phyloP scores from a whole-genome alignment of 352 stramenopile species.

The Phytopythium ostracodes region DNA sequence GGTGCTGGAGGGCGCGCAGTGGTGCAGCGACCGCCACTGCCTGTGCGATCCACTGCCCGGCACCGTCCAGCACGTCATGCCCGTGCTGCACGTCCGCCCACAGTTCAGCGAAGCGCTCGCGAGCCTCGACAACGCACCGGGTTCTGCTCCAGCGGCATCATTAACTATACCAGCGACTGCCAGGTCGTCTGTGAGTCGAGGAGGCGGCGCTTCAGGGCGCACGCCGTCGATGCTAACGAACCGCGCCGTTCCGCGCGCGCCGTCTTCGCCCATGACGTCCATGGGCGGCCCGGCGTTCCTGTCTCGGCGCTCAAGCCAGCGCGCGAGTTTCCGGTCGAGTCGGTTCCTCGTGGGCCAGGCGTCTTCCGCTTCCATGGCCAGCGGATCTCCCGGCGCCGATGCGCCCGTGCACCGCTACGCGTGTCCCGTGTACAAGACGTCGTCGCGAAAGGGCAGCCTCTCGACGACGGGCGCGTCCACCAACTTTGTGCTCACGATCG shows the following conservation, averaged over 20 bases:
- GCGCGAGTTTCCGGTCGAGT: constrained; percentile 4
- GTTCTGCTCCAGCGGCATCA: not conserved
- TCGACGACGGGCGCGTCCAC: constrained; percentile 92
- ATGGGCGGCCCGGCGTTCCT: not conserved
- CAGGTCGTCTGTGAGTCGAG: not conserved
- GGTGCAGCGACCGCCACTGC: constrained; percentile 42
- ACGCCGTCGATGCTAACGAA: not conserved
- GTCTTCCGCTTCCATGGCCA: not conserved
- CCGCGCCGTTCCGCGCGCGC: constrained; percentile 1
- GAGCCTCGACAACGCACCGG: not conserved
- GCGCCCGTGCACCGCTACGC: constrained; percentile 42
- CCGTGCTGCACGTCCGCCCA: constrained; percentile 84
- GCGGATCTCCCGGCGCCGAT: not conserved
- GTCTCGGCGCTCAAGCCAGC: not conserved
- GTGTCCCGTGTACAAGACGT: constrained; percentile 93
- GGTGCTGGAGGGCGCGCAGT: constrained; percentile 66
- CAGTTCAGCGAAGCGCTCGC: constrained; percentile 16
- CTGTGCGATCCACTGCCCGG: constrained; percentile 52
- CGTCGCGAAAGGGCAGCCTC: constrained; percentile 82
- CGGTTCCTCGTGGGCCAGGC: not conserved
- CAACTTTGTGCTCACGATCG: constrained; percentile 91
- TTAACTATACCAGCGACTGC: not conserved
- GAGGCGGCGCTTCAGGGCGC: not conserved
- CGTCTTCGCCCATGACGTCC: not conserved
- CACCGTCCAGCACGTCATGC: constrained; percentile 70